Evolutionary conservation across 352 stramenopile genomes (phyloP).

Genomic region (Pythium diclinum): DNA sequence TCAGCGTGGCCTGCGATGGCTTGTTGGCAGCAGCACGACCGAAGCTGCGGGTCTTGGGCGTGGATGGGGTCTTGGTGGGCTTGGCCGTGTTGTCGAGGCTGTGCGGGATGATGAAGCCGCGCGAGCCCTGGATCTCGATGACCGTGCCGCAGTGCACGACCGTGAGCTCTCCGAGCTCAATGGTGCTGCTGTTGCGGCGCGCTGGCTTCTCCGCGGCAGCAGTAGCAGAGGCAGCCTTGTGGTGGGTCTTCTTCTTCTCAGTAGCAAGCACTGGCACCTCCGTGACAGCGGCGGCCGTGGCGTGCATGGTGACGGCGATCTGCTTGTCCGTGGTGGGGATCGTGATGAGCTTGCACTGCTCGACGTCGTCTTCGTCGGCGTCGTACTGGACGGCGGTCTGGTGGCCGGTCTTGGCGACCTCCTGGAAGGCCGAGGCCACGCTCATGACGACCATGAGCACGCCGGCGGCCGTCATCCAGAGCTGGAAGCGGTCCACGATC

Average conservation of each 20-base stretch:
- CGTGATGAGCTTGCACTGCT: slow-evolving; percentile 54
- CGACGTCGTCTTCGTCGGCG: slow-evolving; percentile 57
- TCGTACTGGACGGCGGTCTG: slow-evolving; percentile 57
- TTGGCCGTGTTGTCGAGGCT: slow-evolving; percentile 35
- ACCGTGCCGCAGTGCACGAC: slow-evolving; percentile 74
- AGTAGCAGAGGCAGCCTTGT: no score
- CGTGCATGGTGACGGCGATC: slow-evolving; percentile 30
- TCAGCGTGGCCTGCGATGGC: neutral
- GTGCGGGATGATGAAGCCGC: slow-evolving; percentile 77
- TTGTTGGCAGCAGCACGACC: neutral
- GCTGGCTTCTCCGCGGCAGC: slow-evolving; percentile 18
- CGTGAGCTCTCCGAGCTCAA: slow-evolving; percentile 46
- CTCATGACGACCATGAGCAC: slow-evolving; percentile 63
- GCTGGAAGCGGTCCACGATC: slow-evolving; percentile 49
- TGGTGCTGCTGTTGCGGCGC: slow-evolving; percentile 28
- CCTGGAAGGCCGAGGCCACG: slow-evolving; percentile 57
- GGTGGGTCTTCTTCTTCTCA: slow-evolving; percentile 21
- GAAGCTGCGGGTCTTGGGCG: slow-evolving; percentile 12
- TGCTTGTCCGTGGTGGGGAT: slow-evolving; percentile 31
- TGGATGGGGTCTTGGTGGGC: no score
- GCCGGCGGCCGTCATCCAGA: slow-evolving; percentile 65
- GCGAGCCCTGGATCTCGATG: slow-evolving; percentile 72
- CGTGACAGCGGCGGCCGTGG: slow-evolving; percentile 25
- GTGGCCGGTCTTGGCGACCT: slow-evolving; percentile 44
- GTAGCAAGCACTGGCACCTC: no score